Evolutionary conservation across 768 basidiomycete species (phyloP), one percentile per base, ranked within the genome.

Genomic region (Pisolithus tinctorius): DNA sequence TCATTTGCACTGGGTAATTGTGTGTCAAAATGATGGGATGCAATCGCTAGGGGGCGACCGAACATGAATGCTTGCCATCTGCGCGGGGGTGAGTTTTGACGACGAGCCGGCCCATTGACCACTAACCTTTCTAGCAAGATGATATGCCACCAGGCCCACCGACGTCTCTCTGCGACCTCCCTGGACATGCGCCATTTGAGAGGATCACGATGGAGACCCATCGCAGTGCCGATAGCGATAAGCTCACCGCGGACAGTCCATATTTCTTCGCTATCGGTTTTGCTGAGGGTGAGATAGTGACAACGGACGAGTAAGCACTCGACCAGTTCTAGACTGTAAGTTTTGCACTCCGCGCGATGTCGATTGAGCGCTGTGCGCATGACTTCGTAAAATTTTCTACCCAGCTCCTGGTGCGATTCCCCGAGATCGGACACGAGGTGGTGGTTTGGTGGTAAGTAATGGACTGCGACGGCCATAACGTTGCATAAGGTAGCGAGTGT

Each of bases 121-220:
- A 60, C 79, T 34, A 48, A 86, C 87, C 88, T 75, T 71, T 91
- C 89, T 30, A 90, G 74, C 48, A 88, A 72, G 36, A 92, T 68
- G 54, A 88, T 87, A 66, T 92, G 87, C 89, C 89, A 92, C 89
- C 89, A 92, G 6, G 87, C 86, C 89, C 89, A 91, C 49, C 89
- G 74, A 47, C 90, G 74, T 51, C 89, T 77, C 64, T 91, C 89
- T 34, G 86, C 83, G 9, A 82, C 69, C 52, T 82, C 82, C 51
- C 76, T 74, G 46, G 76, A 79, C 75, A 88, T 83, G 54, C 78
- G 77, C 77, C 82, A 88, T 63, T 83, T 82, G 41, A 79, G 82
- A n/a, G 89, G 89, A 67, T 92, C 90, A 17, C 90, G 81, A 67
- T 92, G 89, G 7, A 92, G 70, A 9, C 90, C 90, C 82, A 92